Percentiles rank a stretch among this genome's conserved stretches.
Evolutionary conservation across 306 rosid species (phyloP).

Genomic region (Lupinus albus): DNA sequence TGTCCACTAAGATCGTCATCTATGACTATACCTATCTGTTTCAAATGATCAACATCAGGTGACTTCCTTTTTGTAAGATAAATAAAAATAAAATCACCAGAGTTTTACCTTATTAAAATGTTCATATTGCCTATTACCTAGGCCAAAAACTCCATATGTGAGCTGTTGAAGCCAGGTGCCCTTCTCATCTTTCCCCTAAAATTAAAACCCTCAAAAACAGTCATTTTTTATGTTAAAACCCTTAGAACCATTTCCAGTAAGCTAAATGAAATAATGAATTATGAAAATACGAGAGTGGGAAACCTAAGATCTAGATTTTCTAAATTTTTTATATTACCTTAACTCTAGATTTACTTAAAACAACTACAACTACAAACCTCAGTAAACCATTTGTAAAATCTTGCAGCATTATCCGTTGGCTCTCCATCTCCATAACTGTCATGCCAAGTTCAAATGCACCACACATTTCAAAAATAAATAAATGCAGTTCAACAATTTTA

Average conservation of each 20-base stretch:
- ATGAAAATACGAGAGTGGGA: too few species aligned
- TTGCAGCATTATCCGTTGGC: slow-evolving; percentile 92
- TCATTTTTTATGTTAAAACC: not conserved
- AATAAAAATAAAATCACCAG: slow-evolving; percentile 20
- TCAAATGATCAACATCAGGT: slow-evolving; percentile 38
- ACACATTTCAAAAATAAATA: slow-evolving; percentile 1
- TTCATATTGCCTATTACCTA: slow-evolving; percentile 85
- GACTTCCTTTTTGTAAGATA: not conserved
- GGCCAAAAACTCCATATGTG: slow-evolving; percentile 75
- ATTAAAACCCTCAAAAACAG: slow-evolving; percentile 25
- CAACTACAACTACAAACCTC: slow-evolving; percentile 59
- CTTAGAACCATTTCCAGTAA: slow-evolving; percentile 25
- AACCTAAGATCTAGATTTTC: too few species aligned
- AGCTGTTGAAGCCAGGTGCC: slow-evolving; percentile 77
- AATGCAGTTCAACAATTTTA: slow-evolving; percentile 17
- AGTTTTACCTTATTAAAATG: slow-evolving; percentile 80
- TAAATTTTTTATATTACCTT: too few species aligned
- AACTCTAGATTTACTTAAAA: slow-evolving; percentile 4
- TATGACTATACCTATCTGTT: slow-evolving; percentile 74
- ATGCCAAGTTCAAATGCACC: slow-evolving; percentile 40
- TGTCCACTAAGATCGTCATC: slow-evolving; percentile 70
- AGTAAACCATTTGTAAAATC: slow-evolving; percentile 82
- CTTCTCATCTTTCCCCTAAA: slow-evolving; percentile 68
- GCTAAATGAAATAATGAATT: not conserved
- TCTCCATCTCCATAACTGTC: slow-evolving; percentile 90